phyloP scores from a whole-genome alignment of 371 early-diverging fungal genomes.

The Umbelopsis sp. region DNA sequence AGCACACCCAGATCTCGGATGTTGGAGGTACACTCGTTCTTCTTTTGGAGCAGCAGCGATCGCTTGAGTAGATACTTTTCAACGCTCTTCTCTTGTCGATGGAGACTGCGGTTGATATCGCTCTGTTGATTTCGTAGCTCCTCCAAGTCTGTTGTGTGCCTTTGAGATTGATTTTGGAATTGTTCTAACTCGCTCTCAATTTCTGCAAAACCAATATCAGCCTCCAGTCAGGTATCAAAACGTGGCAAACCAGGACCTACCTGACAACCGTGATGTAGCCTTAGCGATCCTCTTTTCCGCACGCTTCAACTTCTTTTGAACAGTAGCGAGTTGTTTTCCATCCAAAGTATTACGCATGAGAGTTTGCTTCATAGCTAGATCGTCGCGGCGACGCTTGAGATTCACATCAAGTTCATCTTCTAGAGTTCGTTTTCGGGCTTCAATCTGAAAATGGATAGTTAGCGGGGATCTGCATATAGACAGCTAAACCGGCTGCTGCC shows the following conservation, averaged over 20 bases:
- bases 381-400: slow-evolving; percentile 62
- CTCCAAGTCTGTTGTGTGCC: slow-evolving; percentile 55
- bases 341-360: slow-evolving; percentile 37
- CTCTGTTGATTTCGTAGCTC: slow-evolving; percentile 50
- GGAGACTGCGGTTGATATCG: slow-evolving; percentile 40
- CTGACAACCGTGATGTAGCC: slow-evolving; percentile 34
- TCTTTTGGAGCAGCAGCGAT: slow-evolving; percentile 77
- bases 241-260: slow-evolving; percentile 8
- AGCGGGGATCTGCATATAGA: too few species aligned
- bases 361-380: slow-evolving; percentile 59
- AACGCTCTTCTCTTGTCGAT: slow-evolving; percentile 65
- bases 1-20: slow-evolving; percentile 95
- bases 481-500: neutral
- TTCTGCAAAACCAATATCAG: slow-evolving; percentile 23
- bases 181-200: slow-evolving; percentile 44
- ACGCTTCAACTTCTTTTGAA: slow-evolving; percentile 61
- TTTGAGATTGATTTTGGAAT: slow-evolving; percentile 29
- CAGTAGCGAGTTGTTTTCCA: slow-evolving; percentile 38
- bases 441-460: slow-evolving; percentile 47
- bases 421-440: slow-evolving; percentile 67
- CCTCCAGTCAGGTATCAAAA: neutral
- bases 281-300: slow-evolving; percentile 40
- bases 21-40: slow-evolving; percentile 84
- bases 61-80: slow-evolving; percentile 81
- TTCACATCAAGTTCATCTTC: slow-evolving; percentile 73